Base-by-base conservation (phyloP, 83 land plant species). In the Diphasiastrum complanatum region DNA sequence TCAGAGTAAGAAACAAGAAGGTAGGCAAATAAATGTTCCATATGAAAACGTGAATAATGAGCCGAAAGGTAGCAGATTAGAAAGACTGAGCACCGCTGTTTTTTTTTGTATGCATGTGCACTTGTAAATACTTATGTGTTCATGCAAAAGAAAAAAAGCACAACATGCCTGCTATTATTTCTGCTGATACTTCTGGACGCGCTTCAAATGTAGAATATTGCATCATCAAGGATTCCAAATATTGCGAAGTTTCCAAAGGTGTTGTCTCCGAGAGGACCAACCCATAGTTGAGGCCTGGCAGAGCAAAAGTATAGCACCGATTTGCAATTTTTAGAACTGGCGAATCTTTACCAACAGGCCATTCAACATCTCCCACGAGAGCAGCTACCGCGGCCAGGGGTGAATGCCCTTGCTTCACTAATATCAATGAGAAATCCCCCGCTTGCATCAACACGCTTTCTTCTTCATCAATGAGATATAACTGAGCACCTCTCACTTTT, bases 281-380 rank as follows among this genome's bases (percentile, higher is more conserved):
- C 6, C 52, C 52, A 20, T 49, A 49, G 22, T 5, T 14, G 52
- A 49, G 22, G 12, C 52, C 52, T 14, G 52, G 52, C 10, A 49
- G 52, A 6, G 20, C 12, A 49, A 49, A 49, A 20, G 20, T 49
- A 49, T 49, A 49, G 52, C 19, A 49, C 5, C 10, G 8, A 14
- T 20, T 8, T 14, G 18, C 52, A 6, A 49, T 8, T 20, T 49
- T 49, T 14, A 49, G 10, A 20, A 49, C 52, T 19, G 52, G 52
- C 18, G 20, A 49, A 20, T 49, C 52, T 19, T 49, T 49, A 10
- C 52, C 52, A 49, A 49, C 20, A 20, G 52, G 52, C 52, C 52
- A 49, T 20, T 49, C 52, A 8, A 49, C 52, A 49, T 49, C 52
- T 20, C 19, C 19, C 6, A 49, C 52, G 20, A 20, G 12, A 8